Evolutionary conservation across 1,139 yeast genomes (phyloP).

Genomic region (Lipomyces yarrowii): DNA sequence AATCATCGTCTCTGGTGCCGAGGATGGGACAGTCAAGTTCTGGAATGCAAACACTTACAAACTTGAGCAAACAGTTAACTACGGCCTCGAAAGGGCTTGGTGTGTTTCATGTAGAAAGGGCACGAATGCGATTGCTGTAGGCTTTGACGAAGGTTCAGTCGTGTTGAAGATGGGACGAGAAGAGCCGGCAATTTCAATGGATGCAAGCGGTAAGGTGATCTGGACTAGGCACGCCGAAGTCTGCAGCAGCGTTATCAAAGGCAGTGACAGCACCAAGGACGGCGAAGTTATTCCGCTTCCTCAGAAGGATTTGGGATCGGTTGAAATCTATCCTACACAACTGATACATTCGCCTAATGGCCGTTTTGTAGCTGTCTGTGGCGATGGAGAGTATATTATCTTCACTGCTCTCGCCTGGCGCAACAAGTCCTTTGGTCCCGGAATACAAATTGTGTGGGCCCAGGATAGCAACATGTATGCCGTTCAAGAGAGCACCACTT

Average conservation of each 20-base stretch:
- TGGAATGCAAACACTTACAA: conserved; percentile 92
- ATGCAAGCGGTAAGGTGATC: conserved; percentile 84
- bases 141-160: conserved; percentile 92
- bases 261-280: conserved; percentile 56
- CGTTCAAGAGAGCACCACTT: conserved; percentile 66
- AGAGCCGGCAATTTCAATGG: conserved; percentile 93
- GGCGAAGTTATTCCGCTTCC: conserved; percentile 77
- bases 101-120: conserved; percentile 80
- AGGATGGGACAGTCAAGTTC: conserved; percentile 87
- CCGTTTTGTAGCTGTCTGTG: conserved; percentile 90
- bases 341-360: conserved; percentile 95
- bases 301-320: conserved; percentile 86
- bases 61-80: conserved; percentile 85
- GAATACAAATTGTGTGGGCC: conserved; percentile 92
- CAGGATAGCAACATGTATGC: conserved; percentile 89
- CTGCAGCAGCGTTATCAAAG: conserved; percentile 76
- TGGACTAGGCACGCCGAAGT: conserved; percentile 93
- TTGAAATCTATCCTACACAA: conserved; percentile 88
- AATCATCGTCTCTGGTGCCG: conserved; percentile 78
- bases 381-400: conserved; percentile 96
- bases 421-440: conserved; percentile 89
- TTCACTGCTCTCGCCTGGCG: conserved; percentile 98
- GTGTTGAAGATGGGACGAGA: conserved; percentile 89
- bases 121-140: conserved; percentile 82
- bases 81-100: conserved; percentile 96